Evolutionary conservation across 768 basidiomycete species (phyloP).

Genomic region (Mycena vitilis): DNA sequence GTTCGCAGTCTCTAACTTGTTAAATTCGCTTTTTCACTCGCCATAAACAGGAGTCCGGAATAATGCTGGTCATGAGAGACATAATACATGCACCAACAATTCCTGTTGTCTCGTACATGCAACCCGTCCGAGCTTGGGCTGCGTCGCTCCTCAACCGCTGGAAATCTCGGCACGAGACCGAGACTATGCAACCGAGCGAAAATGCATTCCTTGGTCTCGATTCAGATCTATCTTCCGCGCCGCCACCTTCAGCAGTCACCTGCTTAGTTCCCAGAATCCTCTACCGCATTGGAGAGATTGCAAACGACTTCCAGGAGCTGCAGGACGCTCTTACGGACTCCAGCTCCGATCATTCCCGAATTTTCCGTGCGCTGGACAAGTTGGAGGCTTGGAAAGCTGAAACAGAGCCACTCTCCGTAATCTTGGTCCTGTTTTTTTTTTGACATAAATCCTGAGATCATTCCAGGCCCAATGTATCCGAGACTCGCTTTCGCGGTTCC

Average conservation of each 20-base stretch:
- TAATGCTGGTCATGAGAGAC: constrained; percentile 16
- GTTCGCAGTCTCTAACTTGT: constrained; percentile 2
- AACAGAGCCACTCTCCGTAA: constrained; percentile 20
- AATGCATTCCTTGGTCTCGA: constrained; percentile 22
- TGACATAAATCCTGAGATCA: neutral
- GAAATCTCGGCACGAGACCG: constrained; percentile 12
- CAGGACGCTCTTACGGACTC: constrained; percentile 13
- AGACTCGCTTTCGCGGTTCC: neutral
- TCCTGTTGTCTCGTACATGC: constrained; percentile 24
- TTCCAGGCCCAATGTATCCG: constrained; percentile 11
- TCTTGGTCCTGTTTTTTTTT: neutral
- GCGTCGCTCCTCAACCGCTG: constrained; percentile 17
- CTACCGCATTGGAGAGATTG: constrained; percentile 16
- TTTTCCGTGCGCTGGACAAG: constrained; percentile 21
- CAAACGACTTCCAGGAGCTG: constrained; percentile 18
- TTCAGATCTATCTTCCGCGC: neutral
- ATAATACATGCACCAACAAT: constrained; percentile 20
- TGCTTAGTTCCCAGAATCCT: constrained; percentile 3
- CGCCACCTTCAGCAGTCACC: constrained; percentile 2
- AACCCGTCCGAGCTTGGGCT: constrained; percentile 18
- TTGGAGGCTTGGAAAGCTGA: constrained; percentile 21
- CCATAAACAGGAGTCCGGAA: constrained; percentile 19
- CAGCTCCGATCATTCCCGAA: constrained; percentile 8
- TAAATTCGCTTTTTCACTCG: neutral
- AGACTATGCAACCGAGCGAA: constrained; percentile 6